phyloP scores from a whole-genome alignment of 2,329 filamentous ascomycete species.

The Lasiodiplodia theobromae region DNA sequence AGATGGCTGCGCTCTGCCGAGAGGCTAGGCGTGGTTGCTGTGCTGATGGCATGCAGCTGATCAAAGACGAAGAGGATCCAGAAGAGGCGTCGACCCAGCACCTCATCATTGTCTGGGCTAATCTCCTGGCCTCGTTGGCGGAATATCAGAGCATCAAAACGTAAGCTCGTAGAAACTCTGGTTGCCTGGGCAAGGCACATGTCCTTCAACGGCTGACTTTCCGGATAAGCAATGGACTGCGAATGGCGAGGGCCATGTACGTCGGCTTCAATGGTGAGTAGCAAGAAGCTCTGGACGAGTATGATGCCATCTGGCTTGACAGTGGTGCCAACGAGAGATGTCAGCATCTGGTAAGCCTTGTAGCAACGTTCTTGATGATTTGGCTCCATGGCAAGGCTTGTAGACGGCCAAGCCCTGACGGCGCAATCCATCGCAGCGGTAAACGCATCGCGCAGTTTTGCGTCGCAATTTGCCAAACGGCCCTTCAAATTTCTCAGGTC shows the following conservation, averaged over 20 bases:
- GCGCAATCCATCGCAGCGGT: slow-evolving; percentile 44
- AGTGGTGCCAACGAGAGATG: slow-evolving; percentile 37
- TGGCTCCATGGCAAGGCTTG: slow-evolving; percentile 28
- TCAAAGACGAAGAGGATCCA: slow-evolving; percentile 48
- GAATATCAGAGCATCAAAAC: slow-evolving; percentile 16
- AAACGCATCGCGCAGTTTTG: slow-evolving; percentile 46
- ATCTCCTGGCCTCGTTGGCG: slow-evolving; percentile 26
- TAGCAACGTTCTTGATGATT: slow-evolving; percentile 20
- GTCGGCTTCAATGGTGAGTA: slow-evolving; percentile 45
- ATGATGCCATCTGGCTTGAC: slow-evolving; percentile 44
- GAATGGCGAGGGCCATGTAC: slow-evolving; percentile 40
- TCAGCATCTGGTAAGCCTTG: slow-evolving; percentile 39
- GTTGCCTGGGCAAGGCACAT: slow-evolving; percentile 22
- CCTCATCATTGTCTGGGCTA: slow-evolving; percentile 43
- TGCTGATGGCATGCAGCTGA: slow-evolving; percentile 45
- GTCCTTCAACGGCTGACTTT: slow-evolving; percentile 37
- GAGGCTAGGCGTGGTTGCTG: slow-evolving; percentile 43
- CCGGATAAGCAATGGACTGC: slow-evolving; percentile 34
- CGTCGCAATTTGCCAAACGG: slow-evolving; percentile 44
- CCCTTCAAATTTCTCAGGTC: slow-evolving; percentile 41
- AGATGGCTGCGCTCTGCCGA: slow-evolving; percentile 41
- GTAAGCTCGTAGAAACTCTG: neutral
- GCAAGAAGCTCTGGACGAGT: slow-evolving; percentile 38
- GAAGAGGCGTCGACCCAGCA: slow-evolving; percentile 43
- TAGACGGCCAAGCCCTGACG: slow-evolving; percentile 42